Percentiles rank a stretch among this genome's conserved stretches.
Conservation (phyloP, 2,329 filamentous ascomycete species). For the Pezicula radicicola region DNA sequence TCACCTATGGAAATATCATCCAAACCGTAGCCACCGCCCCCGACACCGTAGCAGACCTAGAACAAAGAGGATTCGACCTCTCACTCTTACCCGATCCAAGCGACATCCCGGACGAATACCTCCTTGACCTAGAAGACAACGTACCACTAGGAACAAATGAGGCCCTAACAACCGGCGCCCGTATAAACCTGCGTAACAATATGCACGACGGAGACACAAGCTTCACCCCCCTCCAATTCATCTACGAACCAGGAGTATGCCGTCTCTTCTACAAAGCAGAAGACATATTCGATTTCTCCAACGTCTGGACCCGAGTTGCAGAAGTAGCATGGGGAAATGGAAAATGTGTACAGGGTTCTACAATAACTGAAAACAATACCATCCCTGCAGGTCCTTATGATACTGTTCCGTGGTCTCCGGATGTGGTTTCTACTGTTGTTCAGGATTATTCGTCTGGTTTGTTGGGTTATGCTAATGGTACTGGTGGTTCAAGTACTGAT, state of each 20-base stretch:
- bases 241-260: slow-evolving; percentile 58
- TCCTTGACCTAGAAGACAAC: background rate
- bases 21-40: too few species aligned
- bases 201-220: slow-evolving; percentile 35
- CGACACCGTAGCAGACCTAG: too few species aligned
- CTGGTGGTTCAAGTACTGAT: too few species aligned
- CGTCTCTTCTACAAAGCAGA: slow-evolving; percentile 52
- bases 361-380: too few species aligned
- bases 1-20: background rate
- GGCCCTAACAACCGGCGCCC: slow-evolving; percentile 15
- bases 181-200: slow-evolving; percentile 37
- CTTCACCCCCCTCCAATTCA: slow-evolving; percentile 50
- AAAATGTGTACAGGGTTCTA: too few species aligned
- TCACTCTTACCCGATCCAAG: background rate
- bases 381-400: too few species aligned
- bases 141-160: slow-evolving; percentile 1
- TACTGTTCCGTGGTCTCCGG: too few species aligned
- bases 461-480: too few species aligned
- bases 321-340: slow-evolving; percentile 14
- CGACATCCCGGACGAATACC: slow-evolving; percentile 1
- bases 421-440: too few species aligned
- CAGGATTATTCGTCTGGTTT: too few species aligned
- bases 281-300: slow-evolving; percentile 44
- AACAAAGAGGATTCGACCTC: too few species aligned
- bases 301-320: slow-evolving; percentile 44